These are phyloP conservation scores for Parietichytrium sp. DNA, from an alignment of 108 stramenopile species.

Conservation along the genomic window DNA sequence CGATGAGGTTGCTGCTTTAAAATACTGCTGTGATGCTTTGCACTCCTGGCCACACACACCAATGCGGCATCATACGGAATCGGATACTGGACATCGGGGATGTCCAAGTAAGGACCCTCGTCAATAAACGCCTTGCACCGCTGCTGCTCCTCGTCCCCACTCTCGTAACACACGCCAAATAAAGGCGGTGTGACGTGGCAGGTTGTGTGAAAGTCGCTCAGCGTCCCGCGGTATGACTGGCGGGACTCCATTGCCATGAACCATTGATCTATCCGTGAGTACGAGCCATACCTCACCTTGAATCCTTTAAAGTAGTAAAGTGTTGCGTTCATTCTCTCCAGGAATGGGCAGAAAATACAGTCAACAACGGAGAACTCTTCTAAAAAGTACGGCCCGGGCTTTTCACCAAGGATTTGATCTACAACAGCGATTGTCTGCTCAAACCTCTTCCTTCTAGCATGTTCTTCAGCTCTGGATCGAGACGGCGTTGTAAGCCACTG, in stretches of 20 bases:
- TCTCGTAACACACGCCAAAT: slow-evolving; percentile 13
- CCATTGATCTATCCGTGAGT: neutral
- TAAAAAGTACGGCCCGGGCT: neutral
- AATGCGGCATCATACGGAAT: neutral
- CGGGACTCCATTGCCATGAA: slow-evolving; percentile 30
- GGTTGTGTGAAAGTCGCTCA: slow-evolving; percentile 15
- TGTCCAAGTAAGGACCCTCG: neutral
- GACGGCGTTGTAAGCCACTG: neutral
- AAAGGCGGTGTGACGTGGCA: slow-evolving; percentile 5
- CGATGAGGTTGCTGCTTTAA: slow-evolving; percentile 34
- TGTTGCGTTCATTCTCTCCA: slow-evolving; percentile 29
- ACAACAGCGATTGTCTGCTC: neutral
- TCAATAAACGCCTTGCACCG: neutral
- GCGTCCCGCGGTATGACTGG: slow-evolving; percentile 9
- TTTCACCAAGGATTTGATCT: neutral
- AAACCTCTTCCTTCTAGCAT: neutral
- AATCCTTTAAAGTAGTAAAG: slow-evolving; percentile 25
- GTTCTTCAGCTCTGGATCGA: neutral
- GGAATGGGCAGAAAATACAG: neutral
- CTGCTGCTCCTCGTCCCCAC: slow-evolving; percentile 4
- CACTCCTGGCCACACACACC: neutral
- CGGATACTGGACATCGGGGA: neutral
- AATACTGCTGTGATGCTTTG: slow-evolving; percentile 16
- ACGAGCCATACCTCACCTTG: neutral
- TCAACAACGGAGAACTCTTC: neutral